phyloP scores from a whole-genome alignment of 1,139 yeast species.

The Magnusiomyces clavatus region DNA sequence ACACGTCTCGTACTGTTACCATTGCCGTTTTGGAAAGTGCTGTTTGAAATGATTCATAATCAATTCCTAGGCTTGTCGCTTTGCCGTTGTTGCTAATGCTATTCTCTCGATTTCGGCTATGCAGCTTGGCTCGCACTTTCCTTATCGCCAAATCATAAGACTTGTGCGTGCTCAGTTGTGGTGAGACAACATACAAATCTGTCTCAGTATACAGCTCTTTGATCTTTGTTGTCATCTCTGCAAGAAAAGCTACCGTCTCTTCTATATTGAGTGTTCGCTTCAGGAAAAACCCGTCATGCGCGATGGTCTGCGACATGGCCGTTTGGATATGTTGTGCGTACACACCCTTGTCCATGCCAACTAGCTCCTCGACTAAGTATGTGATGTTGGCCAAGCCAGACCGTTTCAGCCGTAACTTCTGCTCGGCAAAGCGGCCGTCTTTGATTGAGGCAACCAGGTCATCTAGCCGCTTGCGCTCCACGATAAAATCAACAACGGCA shows the following conservation, averaged over 20 bases:
- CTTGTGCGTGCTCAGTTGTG: constrained; percentile 39
- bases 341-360: constrained; percentile 32
- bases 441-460: constrained; percentile 76
- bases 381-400: constrained; percentile 61
- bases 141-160: constrained; percentile 17
- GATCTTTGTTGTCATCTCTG: constrained; percentile 43
- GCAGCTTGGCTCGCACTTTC: constrained; percentile 15
- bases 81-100: constrained; percentile 13
- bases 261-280: constrained; percentile 65
- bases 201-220: constrained; percentile 20
- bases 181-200: constrained; percentile 34
- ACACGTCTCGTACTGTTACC: constrained; percentile 70
- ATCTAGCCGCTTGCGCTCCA: constrained; percentile 84
- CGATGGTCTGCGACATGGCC: constrained; percentile 63
- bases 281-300: constrained; percentile 58
- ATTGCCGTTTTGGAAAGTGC: constrained; percentile 64
- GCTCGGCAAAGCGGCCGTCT: constrained; percentile 82
- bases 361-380: constrained; percentile 77
- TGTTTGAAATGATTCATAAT: constrained; percentile 56
- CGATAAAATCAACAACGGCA: constrained; percentile 67
- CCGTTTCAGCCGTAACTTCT: constrained; percentile 63
- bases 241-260: constrained; percentile 62
- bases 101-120: constrained; percentile 12
- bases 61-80: constrained; percentile 40
- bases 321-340: constrained; percentile 67